Percentiles rank a stretch among this genome's conserved stretches.
phyloP scores from a whole-genome alignment of 768 basidiomycete species.

The Glaciozyma antarctica region DNA sequence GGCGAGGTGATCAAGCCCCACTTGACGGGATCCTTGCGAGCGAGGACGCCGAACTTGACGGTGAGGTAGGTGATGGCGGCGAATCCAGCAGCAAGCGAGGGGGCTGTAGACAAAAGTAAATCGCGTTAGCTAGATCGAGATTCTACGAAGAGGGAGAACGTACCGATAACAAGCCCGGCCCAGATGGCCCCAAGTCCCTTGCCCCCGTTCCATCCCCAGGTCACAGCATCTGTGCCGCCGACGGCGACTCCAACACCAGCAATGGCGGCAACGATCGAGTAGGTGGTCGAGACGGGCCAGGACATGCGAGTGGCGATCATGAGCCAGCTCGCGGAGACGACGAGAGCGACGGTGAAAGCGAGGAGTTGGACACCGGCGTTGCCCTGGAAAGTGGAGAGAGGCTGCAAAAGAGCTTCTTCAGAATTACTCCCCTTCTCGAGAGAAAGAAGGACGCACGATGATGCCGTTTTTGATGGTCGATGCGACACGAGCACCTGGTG shows the following conservation, averaged over 20 bases:
- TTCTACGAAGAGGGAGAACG: too few relatives aligned
- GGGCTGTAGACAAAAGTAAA: slow-evolving; percentile 17
- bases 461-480: slow-evolving; percentile 46
- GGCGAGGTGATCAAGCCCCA: slow-evolving; percentile 37
- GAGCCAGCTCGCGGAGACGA: slow-evolving; percentile 37
- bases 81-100: slow-evolving; percentile 40
- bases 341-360: slow-evolving; percentile 43
- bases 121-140: too few relatives aligned
- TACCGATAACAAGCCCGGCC: slow-evolving; percentile 25
- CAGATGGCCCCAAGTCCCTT: slow-evolving; percentile 37
- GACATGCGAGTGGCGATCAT: slow-evolving; percentile 40
- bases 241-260: slow-evolving; percentile 43
- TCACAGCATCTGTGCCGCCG: slow-evolving; percentile 39
- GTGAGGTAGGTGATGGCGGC: slow-evolving; percentile 38
- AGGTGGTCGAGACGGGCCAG: slow-evolving; percentile 45
- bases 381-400: slow-evolving; percentile 37
- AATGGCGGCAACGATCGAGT: slow-evolving; percentile 44
- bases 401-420: neutral
- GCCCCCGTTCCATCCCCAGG: slow-evolving; percentile 41
- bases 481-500: slow-evolving; percentile 25
- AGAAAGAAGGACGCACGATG: slow-evolving; percentile 32
- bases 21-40: slow-evolving; percentile 38
- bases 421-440: neutral
- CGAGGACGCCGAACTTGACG: slow-evolving; percentile 40
- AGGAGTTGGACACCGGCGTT: slow-evolving; percentile 43